phyloP scores from a whole-genome alignment of 768 basidiomycete species.

The Neoboletus magnificus region DNA sequence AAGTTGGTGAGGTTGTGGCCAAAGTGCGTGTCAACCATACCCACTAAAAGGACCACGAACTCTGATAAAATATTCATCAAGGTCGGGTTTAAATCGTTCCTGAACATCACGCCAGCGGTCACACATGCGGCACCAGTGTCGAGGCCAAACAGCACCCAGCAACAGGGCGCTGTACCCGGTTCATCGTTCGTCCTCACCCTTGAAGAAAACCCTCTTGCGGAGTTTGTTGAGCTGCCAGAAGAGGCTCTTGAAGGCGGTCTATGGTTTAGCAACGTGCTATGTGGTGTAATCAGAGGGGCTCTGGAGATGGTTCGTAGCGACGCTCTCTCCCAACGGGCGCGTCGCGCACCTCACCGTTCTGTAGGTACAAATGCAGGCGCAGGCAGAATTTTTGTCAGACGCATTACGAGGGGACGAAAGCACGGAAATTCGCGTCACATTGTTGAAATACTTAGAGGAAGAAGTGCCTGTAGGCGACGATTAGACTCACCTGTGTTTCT shows the following conservation, averaged over 20 bases:
- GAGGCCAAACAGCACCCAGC: slow-evolving; percentile 40
- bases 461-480: slow-evolving; percentile 94
- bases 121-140: slow-evolving; percentile 62
- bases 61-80: slow-evolving; percentile 29
- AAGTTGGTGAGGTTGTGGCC: slow-evolving; percentile 92
- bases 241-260: slow-evolving; percentile 89
- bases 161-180: slow-evolving; percentile 42
- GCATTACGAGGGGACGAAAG: slow-evolving; percentile 88
- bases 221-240: slow-evolving; percentile 95
- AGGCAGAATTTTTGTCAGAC: slow-evolving; percentile 85
- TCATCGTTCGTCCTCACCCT: slow-evolving; percentile 79
- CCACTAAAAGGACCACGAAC: not conserved
- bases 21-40: slow-evolving; percentile 54
- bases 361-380: slow-evolving; percentile 95
- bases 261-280: slow-evolving; percentile 96
- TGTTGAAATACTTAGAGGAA: slow-evolving; percentile 92
- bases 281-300: slow-evolving; percentile 89
- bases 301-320: slow-evolving; percentile 83
- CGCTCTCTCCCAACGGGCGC: not conserved
- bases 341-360: slow-evolving; percentile 14
- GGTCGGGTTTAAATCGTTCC: slow-evolving; percentile 98
- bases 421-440: slow-evolving; percentile 88
- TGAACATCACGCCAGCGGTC: slow-evolving; percentile 86
- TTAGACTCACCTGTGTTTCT: slow-evolving; percentile 39
- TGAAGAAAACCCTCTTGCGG: slow-evolving; percentile 95